phyloP scores from a whole-genome alignment of 768 basidiomycete species.

The Dentipellis fragilis region DNA sequence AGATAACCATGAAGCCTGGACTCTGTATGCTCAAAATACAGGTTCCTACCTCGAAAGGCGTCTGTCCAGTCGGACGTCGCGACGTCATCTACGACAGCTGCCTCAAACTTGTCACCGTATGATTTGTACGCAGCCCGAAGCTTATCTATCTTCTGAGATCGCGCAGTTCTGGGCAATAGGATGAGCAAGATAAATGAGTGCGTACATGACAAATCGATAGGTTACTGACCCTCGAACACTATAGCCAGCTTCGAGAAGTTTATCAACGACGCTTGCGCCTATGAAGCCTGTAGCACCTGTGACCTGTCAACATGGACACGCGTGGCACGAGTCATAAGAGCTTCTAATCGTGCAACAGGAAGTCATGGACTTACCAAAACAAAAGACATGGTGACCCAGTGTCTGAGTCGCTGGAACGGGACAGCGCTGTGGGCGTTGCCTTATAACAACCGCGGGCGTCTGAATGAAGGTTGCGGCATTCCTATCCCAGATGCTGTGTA shows the following conservation, averaged over 20 bases:
- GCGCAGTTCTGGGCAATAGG: constrained; percentile 10
- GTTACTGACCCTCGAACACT: constrained; percentile 34
- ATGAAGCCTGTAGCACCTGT: constrained; percentile 34
- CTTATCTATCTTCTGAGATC: constrained; percentile 10
- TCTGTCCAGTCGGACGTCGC: constrained; percentile 12
- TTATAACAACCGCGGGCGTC: too few relatives aligned
- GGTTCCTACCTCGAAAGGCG: constrained; percentile 12
- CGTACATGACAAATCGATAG: background rate
- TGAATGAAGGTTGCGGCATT: too few relatives aligned
- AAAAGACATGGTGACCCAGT: too few relatives aligned
- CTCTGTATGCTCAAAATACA: background rate
- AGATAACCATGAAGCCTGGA: too few relatives aligned
- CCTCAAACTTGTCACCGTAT: constrained; percentile 10
- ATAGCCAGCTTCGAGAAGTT: constrained; percentile 37
- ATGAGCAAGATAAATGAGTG: background rate
- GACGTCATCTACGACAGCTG: constrained; percentile 13
- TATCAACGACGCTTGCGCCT: constrained; percentile 16
- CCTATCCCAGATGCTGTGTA: too few relatives aligned
- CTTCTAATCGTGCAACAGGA: too few relatives aligned
- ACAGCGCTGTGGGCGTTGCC: too few relatives aligned
- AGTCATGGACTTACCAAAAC: too few relatives aligned
- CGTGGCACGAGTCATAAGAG: too few relatives aligned
- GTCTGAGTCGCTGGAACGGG: too few relatives aligned
- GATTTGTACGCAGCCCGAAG: constrained; percentile 10
- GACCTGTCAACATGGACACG: constrained; percentile 18